A percentile compares a stretch with the other conserved stretches of the same genome.
phyloP scores from a whole-genome alignment of 2,329 filamentous ascomycete species.

The Pestalotiopsis sp. region DNA sequence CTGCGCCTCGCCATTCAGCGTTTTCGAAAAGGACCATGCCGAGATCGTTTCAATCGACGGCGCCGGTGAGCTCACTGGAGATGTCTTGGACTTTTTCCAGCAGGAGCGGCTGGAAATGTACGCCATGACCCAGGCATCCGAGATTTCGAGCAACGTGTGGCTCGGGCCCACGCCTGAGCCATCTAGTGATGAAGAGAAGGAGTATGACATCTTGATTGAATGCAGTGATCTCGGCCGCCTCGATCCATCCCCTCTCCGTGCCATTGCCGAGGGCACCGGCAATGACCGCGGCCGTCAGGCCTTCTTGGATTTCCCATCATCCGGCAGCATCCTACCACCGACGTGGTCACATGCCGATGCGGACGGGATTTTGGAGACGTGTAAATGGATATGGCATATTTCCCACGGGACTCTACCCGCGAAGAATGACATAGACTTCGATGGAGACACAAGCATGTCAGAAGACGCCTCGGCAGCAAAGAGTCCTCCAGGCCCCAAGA shows the following conservation, averaged over 20 bases:
- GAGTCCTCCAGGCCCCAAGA: conserved; percentile 48
- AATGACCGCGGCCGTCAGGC: conserved; percentile 37
- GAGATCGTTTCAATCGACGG: conserved; percentile 76
- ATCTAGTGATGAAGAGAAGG: conserved; percentile 53
- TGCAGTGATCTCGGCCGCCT: conserved; percentile 82
- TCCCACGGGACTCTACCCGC: conserved; percentile 61
- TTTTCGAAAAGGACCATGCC: conserved; percentile 70
- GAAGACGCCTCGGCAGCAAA: conserved; percentile 22
- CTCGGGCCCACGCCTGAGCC: conserved; percentile 83
- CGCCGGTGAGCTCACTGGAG: conserved; percentile 69
- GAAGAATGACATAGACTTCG: conserved; percentile 31
- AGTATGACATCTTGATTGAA: conserved; percentile 86
- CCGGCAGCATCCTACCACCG: conserved; percentile 85
- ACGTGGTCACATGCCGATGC: conserved; percentile 81
- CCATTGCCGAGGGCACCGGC: conserved; percentile 57
- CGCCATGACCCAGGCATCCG: conserved; percentile 83
- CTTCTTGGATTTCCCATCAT: conserved; percentile 81
- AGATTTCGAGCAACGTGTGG: conserved; percentile 89
- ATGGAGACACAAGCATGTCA: conserved; percentile 46
- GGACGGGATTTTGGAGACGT: conserved; percentile 81
- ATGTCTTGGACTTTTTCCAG: conserved; percentile 83
- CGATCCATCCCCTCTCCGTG: conserved; percentile 65
- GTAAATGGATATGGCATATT: conserved; percentile 85
- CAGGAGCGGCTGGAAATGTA: conserved; percentile 93
- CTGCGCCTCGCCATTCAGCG: conserved; percentile 60